These are phyloP conservation scores for Trichoderma gracile DNA, from an alignment of 2,329 filamentous ascomycete genomes.

Conservation along the genomic window DNA sequence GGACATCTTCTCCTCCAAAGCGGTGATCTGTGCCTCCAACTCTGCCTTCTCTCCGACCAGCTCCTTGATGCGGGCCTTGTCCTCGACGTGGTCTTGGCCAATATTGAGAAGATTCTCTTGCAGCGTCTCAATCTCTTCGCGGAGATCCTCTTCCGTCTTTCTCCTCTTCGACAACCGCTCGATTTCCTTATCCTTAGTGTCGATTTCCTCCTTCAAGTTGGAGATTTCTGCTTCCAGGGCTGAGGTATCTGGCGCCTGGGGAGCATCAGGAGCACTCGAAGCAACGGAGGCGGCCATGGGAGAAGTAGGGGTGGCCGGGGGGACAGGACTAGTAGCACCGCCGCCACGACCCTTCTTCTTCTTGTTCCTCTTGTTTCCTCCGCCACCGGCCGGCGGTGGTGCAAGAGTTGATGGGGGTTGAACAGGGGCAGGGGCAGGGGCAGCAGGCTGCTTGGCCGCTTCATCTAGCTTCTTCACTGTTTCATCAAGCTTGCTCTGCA, in stretches of 20 bases:
- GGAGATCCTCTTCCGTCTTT: constrained; percentile 73
- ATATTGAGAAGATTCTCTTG: constrained; percentile 77
- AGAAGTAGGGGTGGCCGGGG: constrained; percentile 30
- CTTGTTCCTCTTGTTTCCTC: constrained; percentile 68
- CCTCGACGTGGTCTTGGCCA: constrained; percentile 80
- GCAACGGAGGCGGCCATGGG: constrained; percentile 28
- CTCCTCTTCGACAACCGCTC: constrained; percentile 68
- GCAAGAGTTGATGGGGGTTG: constrained; percentile 22
- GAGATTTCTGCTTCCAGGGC: constrained; percentile 52
- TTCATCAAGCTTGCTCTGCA: constrained; percentile 41
- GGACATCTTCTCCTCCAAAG: constrained; percentile 70
- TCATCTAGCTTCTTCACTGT: constrained; percentile 47
- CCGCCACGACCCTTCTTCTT: constrained; percentile 80
- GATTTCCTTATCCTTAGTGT: constrained; percentile 71
- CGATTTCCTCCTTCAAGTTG: constrained; percentile 54
- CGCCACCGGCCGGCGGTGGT: constrained; percentile 25
- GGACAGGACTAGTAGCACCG: constrained; percentile 38
- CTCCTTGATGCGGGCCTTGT: constrained; percentile 73
- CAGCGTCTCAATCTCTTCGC: constrained; percentile 83
- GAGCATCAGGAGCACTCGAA: constrained; percentile 30
- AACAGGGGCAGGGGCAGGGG: constrained; percentile 29
- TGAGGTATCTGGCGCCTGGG: constrained; percentile 36
- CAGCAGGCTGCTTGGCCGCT: constrained; percentile 33
- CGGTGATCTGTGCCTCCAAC: constrained; percentile 61
- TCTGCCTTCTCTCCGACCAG: constrained; percentile 68